Percentiles rank a stretch among this genome's conserved stretches.
These are phyloP conservation scores for Zymoseptoria tritici DNA, from an alignment of 2,329 filamentous ascomycete genomes.

Conservation along the genomic window DNA sequence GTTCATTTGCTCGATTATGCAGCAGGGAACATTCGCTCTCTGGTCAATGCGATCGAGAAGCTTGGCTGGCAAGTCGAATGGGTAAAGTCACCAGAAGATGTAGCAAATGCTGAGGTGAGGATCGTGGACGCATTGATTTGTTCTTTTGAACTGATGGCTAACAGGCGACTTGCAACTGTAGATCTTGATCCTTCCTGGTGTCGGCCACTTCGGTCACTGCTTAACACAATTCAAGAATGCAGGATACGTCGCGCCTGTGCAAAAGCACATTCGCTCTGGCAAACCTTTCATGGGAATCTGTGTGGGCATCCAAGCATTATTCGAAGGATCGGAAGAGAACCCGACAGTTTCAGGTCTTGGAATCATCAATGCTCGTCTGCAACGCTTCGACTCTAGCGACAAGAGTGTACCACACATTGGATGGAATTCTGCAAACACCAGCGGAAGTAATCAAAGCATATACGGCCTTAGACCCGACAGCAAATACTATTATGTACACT, in stretches of 20 bases:
- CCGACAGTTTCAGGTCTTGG: constrained; percentile 64
- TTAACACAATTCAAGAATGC: constrained; percentile 73
- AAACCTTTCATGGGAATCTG: constrained; percentile 99
- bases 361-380: constrained; percentile 62
- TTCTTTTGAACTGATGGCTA: not conserved
- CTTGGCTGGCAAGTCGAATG: constrained; percentile 89
- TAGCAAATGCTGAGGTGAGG: constrained; percentile 71
- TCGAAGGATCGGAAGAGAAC: constrained; percentile 77
- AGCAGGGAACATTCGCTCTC: constrained; percentile 88
- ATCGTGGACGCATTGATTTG: not conserved
- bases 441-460: constrained; percentile 48
- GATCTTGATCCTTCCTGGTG: constrained; percentile 91
- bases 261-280: constrained; percentile 73
- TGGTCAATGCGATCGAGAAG: constrained; percentile 97
- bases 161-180: constrained; percentile 35
- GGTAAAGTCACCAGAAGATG: constrained; percentile 77
- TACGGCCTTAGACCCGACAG: constrained; percentile 73
- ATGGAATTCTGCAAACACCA: constrained; percentile 83
- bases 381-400: constrained; percentile 65
- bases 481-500: constrained; percentile 99
- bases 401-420: constrained; percentile 99
- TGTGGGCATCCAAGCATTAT: constrained; percentile 86
- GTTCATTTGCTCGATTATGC: constrained; percentile 84
- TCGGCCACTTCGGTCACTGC: constrained; percentile 97
- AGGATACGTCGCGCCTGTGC: constrained; percentile 76